Conservation (phyloP, 345 rosid genomes). For the Viola odorata region DNA sequence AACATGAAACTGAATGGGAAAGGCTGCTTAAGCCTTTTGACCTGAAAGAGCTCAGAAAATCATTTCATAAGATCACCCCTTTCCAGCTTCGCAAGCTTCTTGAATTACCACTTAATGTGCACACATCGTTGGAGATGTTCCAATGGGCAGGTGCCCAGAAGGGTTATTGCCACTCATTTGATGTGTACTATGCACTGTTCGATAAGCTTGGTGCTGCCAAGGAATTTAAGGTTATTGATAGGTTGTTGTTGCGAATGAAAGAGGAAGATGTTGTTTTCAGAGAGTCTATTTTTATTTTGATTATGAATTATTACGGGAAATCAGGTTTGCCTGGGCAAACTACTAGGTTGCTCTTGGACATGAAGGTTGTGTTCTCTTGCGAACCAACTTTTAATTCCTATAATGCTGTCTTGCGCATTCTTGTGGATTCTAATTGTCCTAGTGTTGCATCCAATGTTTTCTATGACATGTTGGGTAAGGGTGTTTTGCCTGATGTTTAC, state of each 20-base stretch:
- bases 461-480: slow-evolving; percentile 70
- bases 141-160: slow-evolving; percentile 58
- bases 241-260: slow-evolving; percentile 63
- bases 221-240: slow-evolving; percentile 61
- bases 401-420: slow-evolving; percentile 58
- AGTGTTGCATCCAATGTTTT: slow-evolving; percentile 66
- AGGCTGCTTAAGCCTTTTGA: slow-evolving; percentile 76
- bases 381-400: slow-evolving; percentile 64
- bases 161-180: slow-evolving; percentile 59
- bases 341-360: slow-evolving; percentile 67
- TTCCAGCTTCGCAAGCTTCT: slow-evolving; percentile 36
- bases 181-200: slow-evolving; percentile 53
- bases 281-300: slow-evolving; percentile 62
- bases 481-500: slow-evolving; percentile 57
- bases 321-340: slow-evolving; percentile 78
- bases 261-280: slow-evolving; percentile 60
- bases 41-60: slow-evolving; percentile 48
- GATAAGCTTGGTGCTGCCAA: slow-evolving; percentile 60
- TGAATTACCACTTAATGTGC: slow-evolving; percentile 58
- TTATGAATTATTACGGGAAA: slow-evolving; percentile 63
- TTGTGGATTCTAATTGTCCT: slow-evolving; percentile 53
- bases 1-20: slow-evolving; percentile 65
- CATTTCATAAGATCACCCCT: slow-evolving; percentile 28
- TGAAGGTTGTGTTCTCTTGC: slow-evolving; percentile 53
- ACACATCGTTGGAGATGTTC: slow-evolving; percentile 58